Evolutionary conservation across 129 eudicot species (phyloP), one percentile per base, ranked within the genome.

Genomic region (Chrysanthemum makinoi): DNA sequence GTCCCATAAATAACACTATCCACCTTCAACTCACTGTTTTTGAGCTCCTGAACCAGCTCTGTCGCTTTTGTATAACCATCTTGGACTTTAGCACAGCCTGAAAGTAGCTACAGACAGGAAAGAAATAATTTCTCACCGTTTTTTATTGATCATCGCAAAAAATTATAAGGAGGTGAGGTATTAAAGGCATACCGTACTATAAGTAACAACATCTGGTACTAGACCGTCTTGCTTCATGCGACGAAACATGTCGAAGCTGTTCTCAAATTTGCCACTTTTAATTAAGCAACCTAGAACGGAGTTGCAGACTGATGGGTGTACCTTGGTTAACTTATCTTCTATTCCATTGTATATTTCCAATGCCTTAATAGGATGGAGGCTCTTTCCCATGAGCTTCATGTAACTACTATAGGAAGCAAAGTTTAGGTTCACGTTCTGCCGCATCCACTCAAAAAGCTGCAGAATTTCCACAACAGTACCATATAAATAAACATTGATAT

Each of bases 401-500:
- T 92, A 92, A 74, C 95, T 85, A 82, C 98, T 92, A 75, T 92
- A 92, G 14, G 98, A 84, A 62, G 95, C 89, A 78, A 77, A 17
- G 82, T 82, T 92, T 30, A 85, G 87, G 76, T 84, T 87, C 72
- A 77, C 81, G 54, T 87, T 74, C 61, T 78, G 83, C 72, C 78
- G 87, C 98, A 92, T 92, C 98, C 98, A 92, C 60, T 81, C 86
- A 78, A 92, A 92, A 62, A 89, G 89, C 98, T 92, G 96, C 85
- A 74, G 54, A 2, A 8, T 72, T 47, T 64, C 20, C 69, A 70
- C 72, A 65, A 46, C 43, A 51, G 16, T 50, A 0, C 35, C 54
- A 55, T 52, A 50, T 16, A 19, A 19, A 1, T 19, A 3, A 16
- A 26, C 46, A 72, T 6, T 7, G 13, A 66, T 19, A 11, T 50